Evolutionary conservation across 2,329 filamentous ascomycete species (phyloP), one percentile per base, ranked within the genome.

Genomic region (Chalara sp.): DNA sequence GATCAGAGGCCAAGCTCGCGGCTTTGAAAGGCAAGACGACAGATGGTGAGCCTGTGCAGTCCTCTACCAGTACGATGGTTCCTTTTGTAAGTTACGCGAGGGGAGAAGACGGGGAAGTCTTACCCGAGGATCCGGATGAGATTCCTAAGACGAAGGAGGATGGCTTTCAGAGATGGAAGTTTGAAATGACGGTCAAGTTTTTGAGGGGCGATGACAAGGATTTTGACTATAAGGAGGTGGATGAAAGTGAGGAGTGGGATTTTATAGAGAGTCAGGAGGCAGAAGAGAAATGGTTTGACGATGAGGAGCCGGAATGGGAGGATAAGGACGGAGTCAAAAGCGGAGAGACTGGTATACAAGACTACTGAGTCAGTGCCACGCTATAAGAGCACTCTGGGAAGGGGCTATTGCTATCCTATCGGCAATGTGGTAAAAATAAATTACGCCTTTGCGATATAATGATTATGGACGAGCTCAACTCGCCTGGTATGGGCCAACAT

Each of bases 251-350:
- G 7, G 64, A 65, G 30, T 63, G 50, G 47, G 65, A 67, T 57
- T 57, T 56, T 41, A 56, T 67, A 37, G 65, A 66, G 48, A 53
- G 57, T 29, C 55, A 55, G 45, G 65, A 67, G 51, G 59, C 55
- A 33, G 64, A 66, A 50, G 65, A 67, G 41, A 56, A 50, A 46
- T 67, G 62, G 62, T 67, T 67, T 62, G 63, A 67, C 12, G 63
- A 65, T 13, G 65, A 67, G 53, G 63, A 66, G 50, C 63, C 64
- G 29, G 56, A 58, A 44, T 67, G 63, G 61, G 55, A 57, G 6
- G 58, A 57, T 8, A 53, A 54, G 12, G 40, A 50, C n/a, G 54
- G 37, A 28, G 52, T 47, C 30, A 44, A 48, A 32, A 53, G 57
- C 40, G 63, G 65, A 32, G 65, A 67, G 52, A 67, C 65, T 32